Conservation (phyloP, 129 eudicot genomes). For the Pseudognaphalium luteoalbum region DNA sequence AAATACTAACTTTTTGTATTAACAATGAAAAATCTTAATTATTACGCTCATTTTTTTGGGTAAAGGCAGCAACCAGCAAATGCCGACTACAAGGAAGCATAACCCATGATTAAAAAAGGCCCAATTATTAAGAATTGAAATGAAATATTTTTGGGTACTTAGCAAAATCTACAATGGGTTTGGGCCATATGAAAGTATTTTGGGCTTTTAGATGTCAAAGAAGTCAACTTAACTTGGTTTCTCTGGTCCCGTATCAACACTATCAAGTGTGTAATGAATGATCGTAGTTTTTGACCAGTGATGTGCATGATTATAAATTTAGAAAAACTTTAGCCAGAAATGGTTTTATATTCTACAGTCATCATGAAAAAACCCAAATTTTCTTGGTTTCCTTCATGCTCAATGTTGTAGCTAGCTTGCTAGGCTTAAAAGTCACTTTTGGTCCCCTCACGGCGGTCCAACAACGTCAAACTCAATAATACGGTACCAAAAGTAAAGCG, state of each 20-base stretch:
- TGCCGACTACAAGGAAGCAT: too few species aligned
- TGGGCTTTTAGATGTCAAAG: neutral
- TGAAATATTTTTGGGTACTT: too few species aligned
- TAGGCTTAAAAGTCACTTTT: slow-evolving; percentile 6
- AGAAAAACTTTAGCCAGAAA: neutral
- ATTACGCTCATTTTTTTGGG: too few species aligned
- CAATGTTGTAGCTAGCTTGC: slow-evolving; percentile 1
- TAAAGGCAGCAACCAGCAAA: too few species aligned
- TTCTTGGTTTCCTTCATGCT: slow-evolving; percentile 2
- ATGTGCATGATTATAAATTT: neutral
- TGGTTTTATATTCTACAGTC: neutral
- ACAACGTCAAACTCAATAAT: neutral
- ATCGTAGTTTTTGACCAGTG: neutral
- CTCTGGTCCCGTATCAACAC: neutral
- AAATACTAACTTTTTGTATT: too few species aligned
- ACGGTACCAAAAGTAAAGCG: neutral
- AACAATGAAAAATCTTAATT: too few species aligned
- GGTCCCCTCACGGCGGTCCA: neutral
- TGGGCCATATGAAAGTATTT: too few species aligned
- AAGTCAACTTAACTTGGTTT: neutral
- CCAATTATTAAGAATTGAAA: too few species aligned
- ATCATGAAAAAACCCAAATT: neutral
- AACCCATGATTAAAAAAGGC: too few species aligned
- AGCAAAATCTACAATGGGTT: too few species aligned
- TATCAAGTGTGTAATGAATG: neutral